Conservation (phyloP, 345 rosid species). For the Dipteronia sinensis region DNA sequence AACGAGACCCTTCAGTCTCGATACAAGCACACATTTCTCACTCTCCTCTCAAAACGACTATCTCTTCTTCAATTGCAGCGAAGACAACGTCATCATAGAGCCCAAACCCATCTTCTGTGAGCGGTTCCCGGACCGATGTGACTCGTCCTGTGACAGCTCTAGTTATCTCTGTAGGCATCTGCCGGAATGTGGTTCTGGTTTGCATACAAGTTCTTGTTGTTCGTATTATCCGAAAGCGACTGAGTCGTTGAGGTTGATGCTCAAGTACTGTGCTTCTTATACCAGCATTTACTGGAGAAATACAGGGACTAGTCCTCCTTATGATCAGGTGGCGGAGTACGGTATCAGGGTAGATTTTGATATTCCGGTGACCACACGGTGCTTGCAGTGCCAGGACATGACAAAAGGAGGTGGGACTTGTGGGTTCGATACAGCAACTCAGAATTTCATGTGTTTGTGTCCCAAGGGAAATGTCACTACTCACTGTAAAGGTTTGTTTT, state of each 20-base stretch:
- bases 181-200: conserved; percentile 63
- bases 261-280: conserved; percentile 74
- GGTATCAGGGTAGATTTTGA: conserved; percentile 83
- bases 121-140: conserved; percentile 83
- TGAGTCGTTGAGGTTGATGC: conserved; percentile 84
- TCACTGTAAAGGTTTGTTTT: conserved; percentile 58
- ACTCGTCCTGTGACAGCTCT: conserved; percentile 85
- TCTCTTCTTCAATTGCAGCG: conserved; percentile 86
- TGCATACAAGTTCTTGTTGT: conserved; percentile 67
- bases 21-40: conserved; percentile 75
- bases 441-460: conserved; percentile 69
- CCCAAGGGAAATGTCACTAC: conserved; percentile 62
- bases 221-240: conserved; percentile 81
- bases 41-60: conserved; percentile 86
- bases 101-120: conserved; percentile 86
- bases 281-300: conserved; percentile 89
- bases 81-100: conserved; percentile 65
- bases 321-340: conserved; percentile 79
- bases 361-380: conserved; percentile 69
- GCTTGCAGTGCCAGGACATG: conserved; percentile 84
- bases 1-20: conserved; percentile 82
- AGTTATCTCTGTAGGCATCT: conserved; percentile 89
- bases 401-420: conserved; percentile 75
- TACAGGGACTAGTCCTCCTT: conserved; percentile 41
- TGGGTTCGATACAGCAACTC: conserved; percentile 64